Percentiles rank a stretch among this genome's conserved stretches.
Evolutionary conservation across 1,284 basidiomycete species (phyloP).

Genomic region (Limonomyces culmigenus): DNA sequence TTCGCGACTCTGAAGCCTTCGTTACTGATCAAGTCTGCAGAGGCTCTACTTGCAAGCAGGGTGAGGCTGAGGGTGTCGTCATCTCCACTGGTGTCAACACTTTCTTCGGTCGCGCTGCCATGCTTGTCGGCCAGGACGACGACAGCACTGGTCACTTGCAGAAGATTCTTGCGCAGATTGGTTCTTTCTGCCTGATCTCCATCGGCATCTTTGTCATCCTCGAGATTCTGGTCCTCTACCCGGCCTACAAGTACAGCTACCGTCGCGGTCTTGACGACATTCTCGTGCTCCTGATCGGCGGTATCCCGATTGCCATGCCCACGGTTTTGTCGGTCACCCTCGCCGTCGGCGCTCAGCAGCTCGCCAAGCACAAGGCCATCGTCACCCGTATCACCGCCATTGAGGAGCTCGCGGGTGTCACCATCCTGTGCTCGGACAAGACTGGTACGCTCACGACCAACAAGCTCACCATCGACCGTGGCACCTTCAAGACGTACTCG

Average conservation of each 20-base stretch:
- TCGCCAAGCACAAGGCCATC: slow-evolving; percentile 97
- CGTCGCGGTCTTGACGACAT: slow-evolving; percentile 93
- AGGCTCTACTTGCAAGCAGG: slow-evolving; percentile 93
- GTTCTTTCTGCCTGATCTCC: slow-evolving; percentile 86
- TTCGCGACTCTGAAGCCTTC: slow-evolving; percentile 1
- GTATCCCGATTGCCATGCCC: slow-evolving; percentile 98
- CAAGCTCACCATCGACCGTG: slow-evolving; percentile 94
- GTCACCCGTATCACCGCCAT: slow-evolving; percentile 98
- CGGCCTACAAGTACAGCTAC: slow-evolving; percentile 77
- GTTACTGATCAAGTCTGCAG: slow-evolving; percentile 21
- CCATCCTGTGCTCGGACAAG: slow-evolving; percentile 95
- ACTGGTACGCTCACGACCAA: slow-evolving; percentile 96
- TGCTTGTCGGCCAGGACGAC: slow-evolving; percentile 89
- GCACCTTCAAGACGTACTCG: slow-evolving; percentile 85
- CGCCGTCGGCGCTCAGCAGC: slow-evolving; percentile 93
- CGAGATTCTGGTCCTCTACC: slow-evolving; percentile 81
- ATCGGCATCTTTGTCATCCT: slow-evolving; percentile 88
- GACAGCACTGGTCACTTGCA: slow-evolving; percentile 96
- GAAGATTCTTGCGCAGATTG: slow-evolving; percentile 93
- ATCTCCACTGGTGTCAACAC: slow-evolving; percentile 94
- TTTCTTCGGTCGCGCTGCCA: slow-evolving; percentile 91
- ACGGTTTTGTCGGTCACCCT: slow-evolving; percentile 93
- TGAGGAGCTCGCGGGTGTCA: slow-evolving; percentile 92
- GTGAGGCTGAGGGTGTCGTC: slow-evolving; percentile 92
- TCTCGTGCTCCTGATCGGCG: slow-evolving; percentile 93